Evolutionary conservation across 495 filamentous ascomycete genomes (phyloP).

Genomic region (Xanthoparmelia taractica): DNA sequence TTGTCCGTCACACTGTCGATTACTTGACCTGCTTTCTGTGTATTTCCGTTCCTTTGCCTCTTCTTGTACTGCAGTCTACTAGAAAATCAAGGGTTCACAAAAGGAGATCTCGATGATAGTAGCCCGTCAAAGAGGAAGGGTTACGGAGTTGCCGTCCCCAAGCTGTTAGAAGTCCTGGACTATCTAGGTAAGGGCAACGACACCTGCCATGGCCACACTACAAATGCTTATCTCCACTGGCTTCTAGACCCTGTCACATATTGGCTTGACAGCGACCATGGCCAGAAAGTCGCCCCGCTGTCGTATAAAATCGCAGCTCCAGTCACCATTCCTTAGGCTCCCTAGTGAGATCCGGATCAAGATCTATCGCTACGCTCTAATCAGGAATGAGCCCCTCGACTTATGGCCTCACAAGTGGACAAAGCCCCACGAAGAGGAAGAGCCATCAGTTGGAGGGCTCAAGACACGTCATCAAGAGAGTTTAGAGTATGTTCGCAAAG

Average conservation of each 20-base stretch:
- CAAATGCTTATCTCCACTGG: no score
- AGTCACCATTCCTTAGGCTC: slow-evolving; percentile 34
- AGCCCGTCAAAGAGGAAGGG: neutral
- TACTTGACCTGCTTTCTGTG: neutral
- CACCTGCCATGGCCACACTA: neutral
- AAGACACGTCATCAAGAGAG: slow-evolving; percentile 23
- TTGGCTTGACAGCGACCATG: slow-evolving; percentile 1
- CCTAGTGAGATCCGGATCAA: slow-evolving; percentile 36
- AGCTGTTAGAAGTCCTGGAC: neutral
- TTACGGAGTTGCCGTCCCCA: neutral
- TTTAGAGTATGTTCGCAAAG: slow-evolving; percentile 22
- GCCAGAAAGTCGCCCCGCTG: slow-evolving; percentile 5
- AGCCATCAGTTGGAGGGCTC: slow-evolving; percentile 10
- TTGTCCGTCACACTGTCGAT: neutral
- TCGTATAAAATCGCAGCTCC: slow-evolving; percentile 17
- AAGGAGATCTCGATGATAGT: neutral
- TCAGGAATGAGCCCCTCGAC: slow-evolving; percentile 22
- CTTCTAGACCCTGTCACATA: neutral
- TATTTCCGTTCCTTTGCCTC: neutral
- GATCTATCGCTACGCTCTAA: slow-evolving; percentile 31
- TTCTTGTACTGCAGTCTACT: neutral
- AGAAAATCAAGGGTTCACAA: neutral
- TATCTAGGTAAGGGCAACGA: slow-evolving; percentile 5
- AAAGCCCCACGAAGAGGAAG: slow-evolving; percentile 6
- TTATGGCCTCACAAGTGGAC: slow-evolving; percentile 26